These are phyloP conservation scores for Magnolia kwangsiensis DNA, from an alignment of 164 flowering plant species.

Conservation along the genomic window DNA sequence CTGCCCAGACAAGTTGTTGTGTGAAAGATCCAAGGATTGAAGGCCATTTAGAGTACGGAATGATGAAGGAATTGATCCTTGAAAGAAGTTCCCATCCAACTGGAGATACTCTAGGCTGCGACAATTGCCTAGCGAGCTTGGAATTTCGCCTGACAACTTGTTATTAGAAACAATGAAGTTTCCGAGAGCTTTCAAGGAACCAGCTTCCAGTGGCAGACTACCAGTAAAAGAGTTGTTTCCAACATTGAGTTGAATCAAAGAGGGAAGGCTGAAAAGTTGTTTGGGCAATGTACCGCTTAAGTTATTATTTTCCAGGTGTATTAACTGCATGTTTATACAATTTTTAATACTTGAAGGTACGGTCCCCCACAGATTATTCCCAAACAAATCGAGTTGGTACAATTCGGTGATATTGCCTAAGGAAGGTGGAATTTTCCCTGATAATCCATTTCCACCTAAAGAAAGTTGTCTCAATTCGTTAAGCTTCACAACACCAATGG, in stretches of 20 bases:
- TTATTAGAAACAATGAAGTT: neutral
- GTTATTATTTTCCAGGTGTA: neutral
- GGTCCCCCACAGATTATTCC: neutral
- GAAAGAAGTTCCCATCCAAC: neutral
- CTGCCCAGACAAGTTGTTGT: neutral
- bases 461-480: neutral
- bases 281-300: neutral
- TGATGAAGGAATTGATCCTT: neutral
- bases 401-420: neutral
- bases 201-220: neutral
- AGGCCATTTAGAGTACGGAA: neutral
- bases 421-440: neutral
- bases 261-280: neutral
- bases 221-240: neutral
- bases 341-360: neutral
- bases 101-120: neutral
- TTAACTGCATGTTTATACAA: neutral
- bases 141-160: neutral
- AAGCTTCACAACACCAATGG: conserved; percentile 1
- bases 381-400: neutral
- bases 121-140: neutral
- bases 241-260: neutral
- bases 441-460: neutral
- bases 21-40: neutral
- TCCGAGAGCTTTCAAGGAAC: neutral